A percentile compares a stretch with the other conserved stretches of the same genome.
Evolutionary conservation across 2,329 filamentous ascomycete species (phyloP).

Genomic region (Paradendryphiella salina): DNA sequence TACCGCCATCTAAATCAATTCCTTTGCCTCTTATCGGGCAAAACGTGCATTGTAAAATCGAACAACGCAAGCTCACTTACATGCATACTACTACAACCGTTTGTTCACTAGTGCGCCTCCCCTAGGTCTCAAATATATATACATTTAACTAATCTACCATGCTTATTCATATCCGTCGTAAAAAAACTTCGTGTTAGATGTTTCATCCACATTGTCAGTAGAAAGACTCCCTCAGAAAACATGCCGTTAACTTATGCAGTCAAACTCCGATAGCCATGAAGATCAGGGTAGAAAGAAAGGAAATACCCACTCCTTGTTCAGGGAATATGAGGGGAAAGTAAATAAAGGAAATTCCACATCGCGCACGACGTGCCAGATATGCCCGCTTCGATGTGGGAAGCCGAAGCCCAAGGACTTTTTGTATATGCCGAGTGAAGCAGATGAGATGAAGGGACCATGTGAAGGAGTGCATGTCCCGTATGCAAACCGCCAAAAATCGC

Average conservation of each 20-base stretch:
- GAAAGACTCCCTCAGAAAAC: not conserved
- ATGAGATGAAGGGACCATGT: not conserved
- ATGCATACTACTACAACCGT: not conserved
- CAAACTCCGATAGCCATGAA: conserved; percentile 4
- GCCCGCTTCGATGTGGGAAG: not conserved
- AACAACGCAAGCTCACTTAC: too few species aligned
- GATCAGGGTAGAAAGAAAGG: not conserved
- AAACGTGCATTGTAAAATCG: too few species aligned
- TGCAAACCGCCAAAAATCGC: conserved; percentile 17
- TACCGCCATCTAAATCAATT: too few species aligned
- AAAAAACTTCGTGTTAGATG: not conserved
- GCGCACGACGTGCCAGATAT: not conserved
- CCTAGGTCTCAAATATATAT: conserved; percentile 1
- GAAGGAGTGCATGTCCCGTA: conserved; percentile 3
- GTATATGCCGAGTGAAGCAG: conserved; percentile 11
- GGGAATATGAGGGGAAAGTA: not conserved
- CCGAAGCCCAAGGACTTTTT: conserved; percentile 13
- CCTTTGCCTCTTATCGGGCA: too few species aligned
- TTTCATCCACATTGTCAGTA: not conserved
- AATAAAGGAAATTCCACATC: not conserved
- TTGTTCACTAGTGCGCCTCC: not conserved
- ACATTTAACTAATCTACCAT: conserved; percentile 1
- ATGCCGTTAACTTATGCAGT: not conserved
- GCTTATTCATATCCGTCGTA: conserved; percentile 7
- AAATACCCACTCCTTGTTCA: not conserved